Evolutionary conservation across 768 basidiomycete species (phyloP).

Genomic region (Boletellus ananas): DNA sequence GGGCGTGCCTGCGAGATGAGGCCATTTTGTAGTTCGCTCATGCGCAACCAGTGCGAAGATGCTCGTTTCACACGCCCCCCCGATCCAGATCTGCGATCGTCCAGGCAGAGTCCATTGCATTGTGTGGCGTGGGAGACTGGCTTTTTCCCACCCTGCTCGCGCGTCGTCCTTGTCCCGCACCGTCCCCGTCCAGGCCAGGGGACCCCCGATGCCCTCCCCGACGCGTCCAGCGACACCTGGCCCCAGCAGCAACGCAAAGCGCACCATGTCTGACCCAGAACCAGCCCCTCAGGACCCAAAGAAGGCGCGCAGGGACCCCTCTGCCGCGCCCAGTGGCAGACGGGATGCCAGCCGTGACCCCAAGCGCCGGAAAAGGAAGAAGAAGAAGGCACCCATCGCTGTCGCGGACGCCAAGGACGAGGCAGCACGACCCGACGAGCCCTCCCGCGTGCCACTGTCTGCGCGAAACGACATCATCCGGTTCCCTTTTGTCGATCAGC

Average conservation of each 20-base stretch:
- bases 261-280: conserved; percentile 25
- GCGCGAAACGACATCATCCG: conserved; percentile 26
- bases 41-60: neutral
- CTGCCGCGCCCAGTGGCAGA: conserved; percentile 11
- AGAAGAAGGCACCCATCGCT: conserved; percentile 28
- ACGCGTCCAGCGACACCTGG: conserved; percentile 19
- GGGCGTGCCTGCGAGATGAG: neutral
- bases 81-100: neutral
- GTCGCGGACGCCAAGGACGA: conserved; percentile 10
- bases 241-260: conserved; percentile 15
- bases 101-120: neutral
- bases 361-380: conserved; percentile 25
- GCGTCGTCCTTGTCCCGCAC: neutral
- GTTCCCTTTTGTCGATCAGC: conserved; percentile 15
- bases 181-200: neutral
- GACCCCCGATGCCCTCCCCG: conserved; percentile 23
- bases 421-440: conserved; percentile 4
- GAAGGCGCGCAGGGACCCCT: conserved; percentile 21
- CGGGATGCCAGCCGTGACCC: conserved; percentile 22
- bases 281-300: conserved; percentile 17
- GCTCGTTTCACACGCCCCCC: neutral
- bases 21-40: neutral
- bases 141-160: neutral
- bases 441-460: conserved; percentile 16
- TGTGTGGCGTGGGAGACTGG: conserved; percentile 25